Conservation (phyloP, 2,329 filamentous ascomycete genomes). For the Gnomoniopsis sp. region DNA sequence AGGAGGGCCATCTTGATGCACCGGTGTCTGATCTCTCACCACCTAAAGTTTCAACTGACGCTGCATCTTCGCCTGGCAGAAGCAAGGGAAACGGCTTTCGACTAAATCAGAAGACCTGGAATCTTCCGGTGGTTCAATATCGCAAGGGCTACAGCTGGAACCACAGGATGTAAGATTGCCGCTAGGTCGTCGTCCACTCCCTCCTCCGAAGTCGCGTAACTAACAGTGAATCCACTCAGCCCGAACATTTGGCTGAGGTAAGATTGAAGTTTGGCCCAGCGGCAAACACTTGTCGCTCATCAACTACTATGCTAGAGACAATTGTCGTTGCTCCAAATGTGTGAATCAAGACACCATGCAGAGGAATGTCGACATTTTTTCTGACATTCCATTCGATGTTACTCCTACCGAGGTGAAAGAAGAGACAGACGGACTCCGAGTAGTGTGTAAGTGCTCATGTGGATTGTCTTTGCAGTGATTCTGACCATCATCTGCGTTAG, state of each 20-base stretch:
- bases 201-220: neutral
- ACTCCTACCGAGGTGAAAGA: constrained; percentile 29
- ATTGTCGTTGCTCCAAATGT: constrained; percentile 66
- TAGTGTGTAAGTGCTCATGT: constrained; percentile 44
- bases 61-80: neutral
- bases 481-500: constrained; percentile 35
- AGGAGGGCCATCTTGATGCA: neutral
- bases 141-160: no score
- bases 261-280: neutral
- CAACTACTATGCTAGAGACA: constrained; percentile 53
- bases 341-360: constrained; percentile 70
- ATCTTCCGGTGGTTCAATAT: no score
- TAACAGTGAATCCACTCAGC: neutral
- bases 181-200: neutral
- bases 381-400: constrained; percentile 51
- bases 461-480: neutral
- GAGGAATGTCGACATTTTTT: constrained; percentile 66
- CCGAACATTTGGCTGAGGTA: constrained; percentile 14
- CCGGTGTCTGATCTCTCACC: neutral
- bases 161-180: neutral
- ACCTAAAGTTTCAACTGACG: neutral
- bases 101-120: no score
- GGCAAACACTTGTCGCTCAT: neutral
- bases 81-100: neutral
- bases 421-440: constrained; percentile 35